Conservation (phyloP, 129 eudicot species). For the Pittosporum tobira region DNA sequence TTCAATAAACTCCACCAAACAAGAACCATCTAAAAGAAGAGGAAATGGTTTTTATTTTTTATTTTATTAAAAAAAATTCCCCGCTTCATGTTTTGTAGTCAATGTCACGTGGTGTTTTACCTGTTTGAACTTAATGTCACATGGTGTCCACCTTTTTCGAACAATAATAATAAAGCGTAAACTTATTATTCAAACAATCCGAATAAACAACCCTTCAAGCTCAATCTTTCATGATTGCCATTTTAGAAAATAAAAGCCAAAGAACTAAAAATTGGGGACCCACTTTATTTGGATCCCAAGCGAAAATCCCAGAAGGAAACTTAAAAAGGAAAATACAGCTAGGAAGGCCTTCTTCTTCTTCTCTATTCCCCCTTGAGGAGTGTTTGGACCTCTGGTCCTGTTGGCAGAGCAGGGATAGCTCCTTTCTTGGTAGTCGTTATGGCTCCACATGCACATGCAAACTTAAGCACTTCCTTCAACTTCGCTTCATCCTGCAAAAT, state of each 20-base stretch:
- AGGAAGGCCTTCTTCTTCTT: neutral
- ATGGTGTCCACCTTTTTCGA: too few relatives aligned
- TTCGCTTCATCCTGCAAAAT: slow-evolving; percentile 50
- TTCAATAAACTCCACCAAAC: too few relatives aligned
- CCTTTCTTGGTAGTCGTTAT: slow-evolving; percentile 96
- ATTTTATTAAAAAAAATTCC: too few relatives aligned
- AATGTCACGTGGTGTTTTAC: too few relatives aligned
- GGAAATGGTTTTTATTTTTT: too few relatives aligned
- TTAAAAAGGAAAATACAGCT: too few relatives aligned
- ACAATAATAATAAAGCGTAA: too few relatives aligned
- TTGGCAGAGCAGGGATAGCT: slow-evolving; percentile 95
- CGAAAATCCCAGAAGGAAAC: neutral
- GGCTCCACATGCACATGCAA: slow-evolving; percentile 91
- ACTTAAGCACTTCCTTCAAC: slow-evolving; percentile 58
- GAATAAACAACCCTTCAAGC: neutral
- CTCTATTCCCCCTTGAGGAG: slow-evolving; percentile 19
- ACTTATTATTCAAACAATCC: slow-evolving; percentile 1
- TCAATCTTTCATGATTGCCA: too few relatives aligned
- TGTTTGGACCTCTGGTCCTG: slow-evolving; percentile 44
- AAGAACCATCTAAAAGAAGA: too few relatives aligned
- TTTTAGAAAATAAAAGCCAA: neutral
- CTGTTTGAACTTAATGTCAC: too few relatives aligned
- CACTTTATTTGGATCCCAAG: neutral
- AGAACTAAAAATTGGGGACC: neutral
- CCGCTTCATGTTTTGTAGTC: too few relatives aligned